phyloP scores from a whole-genome alignment of 108 stramenopile species.

The Epithemia pelagica region DNA sequence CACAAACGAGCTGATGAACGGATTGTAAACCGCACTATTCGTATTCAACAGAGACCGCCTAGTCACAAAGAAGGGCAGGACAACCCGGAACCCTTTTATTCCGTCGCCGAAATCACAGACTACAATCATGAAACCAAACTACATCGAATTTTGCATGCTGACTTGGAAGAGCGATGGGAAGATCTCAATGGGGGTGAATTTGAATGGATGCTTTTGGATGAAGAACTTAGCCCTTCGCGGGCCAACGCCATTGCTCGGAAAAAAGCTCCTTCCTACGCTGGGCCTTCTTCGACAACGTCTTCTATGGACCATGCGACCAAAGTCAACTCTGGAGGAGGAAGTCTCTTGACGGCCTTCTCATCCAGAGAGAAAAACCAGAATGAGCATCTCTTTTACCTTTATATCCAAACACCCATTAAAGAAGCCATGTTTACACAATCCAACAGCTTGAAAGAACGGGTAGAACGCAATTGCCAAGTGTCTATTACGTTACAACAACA shows the following conservation, averaged over 20 bases:
- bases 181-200: slow-evolving; percentile 42
- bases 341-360: background rate
- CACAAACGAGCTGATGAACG: slow-evolving; percentile 45
- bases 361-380: slow-evolving; percentile 20
- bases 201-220: slow-evolving; percentile 83
- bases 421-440: slow-evolving; percentile 25
- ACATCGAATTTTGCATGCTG: slow-evolving; percentile 66
- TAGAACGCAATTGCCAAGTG: slow-evolving; percentile 53
- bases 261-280: background rate
- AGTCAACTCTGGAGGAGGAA: background rate
- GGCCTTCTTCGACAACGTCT: background rate
- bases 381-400: slow-evolving; percentile 49
- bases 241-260: background rate
- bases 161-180: slow-evolving; percentile 71
- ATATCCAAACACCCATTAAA: slow-evolving; percentile 62
- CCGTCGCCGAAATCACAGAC: slow-evolving; percentile 65
- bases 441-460: slow-evolving; percentile 53
- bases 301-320: background rate
- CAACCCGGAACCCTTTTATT: slow-evolving; percentile 21
- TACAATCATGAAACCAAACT: slow-evolving; percentile 54
- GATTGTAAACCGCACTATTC: slow-evolving; percentile 71
- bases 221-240: slow-evolving; percentile 6
- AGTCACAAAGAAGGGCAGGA: background rate
- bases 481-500: slow-evolving; percentile 44
- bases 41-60: slow-evolving; percentile 28